Percentiles rank a stretch among this genome's conserved stretches.
Evolutionary conservation across 1,284 basidiomycete species (phyloP).

Genomic region (Anthracocystis setariae): DNA sequence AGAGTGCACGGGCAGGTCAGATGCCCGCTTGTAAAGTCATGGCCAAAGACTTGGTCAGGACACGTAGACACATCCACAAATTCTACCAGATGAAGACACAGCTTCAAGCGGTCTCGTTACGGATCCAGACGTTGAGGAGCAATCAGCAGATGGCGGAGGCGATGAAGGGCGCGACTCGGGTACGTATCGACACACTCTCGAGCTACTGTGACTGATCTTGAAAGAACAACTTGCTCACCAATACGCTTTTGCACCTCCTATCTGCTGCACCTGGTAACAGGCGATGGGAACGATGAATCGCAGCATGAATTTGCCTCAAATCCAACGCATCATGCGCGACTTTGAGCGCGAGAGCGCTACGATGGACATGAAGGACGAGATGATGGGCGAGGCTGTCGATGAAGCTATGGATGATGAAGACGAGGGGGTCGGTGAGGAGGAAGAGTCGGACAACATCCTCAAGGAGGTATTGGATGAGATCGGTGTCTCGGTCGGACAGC

Average conservation of each 20-base stretch:
- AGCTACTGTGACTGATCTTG: neutral
- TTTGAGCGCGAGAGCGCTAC: constrained; percentile 95
- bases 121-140: constrained; percentile 94
- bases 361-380: constrained; percentile 99
- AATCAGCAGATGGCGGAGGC: constrained; percentile 99
- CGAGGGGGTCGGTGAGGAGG: constrained; percentile 78
- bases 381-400: constrained; percentile 99
- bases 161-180: constrained; percentile 93
- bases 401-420: constrained; percentile 97
- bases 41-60: constrained; percentile 97
- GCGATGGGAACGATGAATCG: constrained; percentile 99
- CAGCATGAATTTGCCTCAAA: constrained; percentile 90
- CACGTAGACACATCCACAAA: constrained; percentile 93
- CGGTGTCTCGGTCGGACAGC: constrained; percentile 88
- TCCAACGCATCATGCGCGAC: constrained; percentile 95
- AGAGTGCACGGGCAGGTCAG: constrained; percentile 93
- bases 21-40: constrained; percentile 91
- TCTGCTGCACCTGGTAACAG: constrained; percentile 64
- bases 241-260: neutral
- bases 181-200: constrained; percentile 69
- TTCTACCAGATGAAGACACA: constrained; percentile 99
- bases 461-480: constrained; percentile 98
- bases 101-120: constrained; percentile 91
- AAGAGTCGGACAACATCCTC: constrained; percentile 93
- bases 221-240: too few relatives aligned